Base-by-base conservation (phyloP, 352 stramenopile species). In the Thalassiosira gravida region DNA sequence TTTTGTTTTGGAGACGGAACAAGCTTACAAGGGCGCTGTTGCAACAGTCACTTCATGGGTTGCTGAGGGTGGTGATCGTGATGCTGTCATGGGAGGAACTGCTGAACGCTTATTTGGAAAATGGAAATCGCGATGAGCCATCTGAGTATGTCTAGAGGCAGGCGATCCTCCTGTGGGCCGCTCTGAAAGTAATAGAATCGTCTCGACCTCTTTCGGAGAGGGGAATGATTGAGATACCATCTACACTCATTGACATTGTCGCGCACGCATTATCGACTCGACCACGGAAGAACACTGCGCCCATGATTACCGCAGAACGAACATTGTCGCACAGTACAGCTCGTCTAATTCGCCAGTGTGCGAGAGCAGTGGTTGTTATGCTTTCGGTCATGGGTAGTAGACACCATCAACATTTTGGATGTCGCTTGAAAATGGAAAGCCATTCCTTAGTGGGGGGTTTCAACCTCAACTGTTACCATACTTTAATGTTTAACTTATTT, bases 1-100 rank as follows among this genome's bases (percentile, higher is more conserved):
- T 24, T 94, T 86, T 70, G 86, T 92, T 1, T 68, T 88, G 9
- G 81, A 92, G 56, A 82, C 88, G 37, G 67, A 88, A 27, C 70
- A 62, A 25, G 78, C 69, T 46, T 92, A 92, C 42, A 66, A 55
- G 18, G 83, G 83, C n/a, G 80, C 86, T 9, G 59, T 92, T n/a
- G 44, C 87, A n/a, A 78, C 79, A 6, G 75, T 92, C 14, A 82
- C 76, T 24, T 90, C 83, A 64, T 94, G 89, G 89, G 18, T 91
- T 16, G 29, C 62, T 53, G 67, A 86, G 13, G 66, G 74, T 8
- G 32, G 59, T 25, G 69, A 83, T 14, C 62, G 59, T 20, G 56
- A 82, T 76, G 56, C 64, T n/a, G 63, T 92, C 8, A 85, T 94
- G 83, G 84, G 86, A 30, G 79, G 79, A 9, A 94, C 83, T 25